Conservation (phyloP, 768 basidiomycete species). For the Leccinum arenicola region DNA sequence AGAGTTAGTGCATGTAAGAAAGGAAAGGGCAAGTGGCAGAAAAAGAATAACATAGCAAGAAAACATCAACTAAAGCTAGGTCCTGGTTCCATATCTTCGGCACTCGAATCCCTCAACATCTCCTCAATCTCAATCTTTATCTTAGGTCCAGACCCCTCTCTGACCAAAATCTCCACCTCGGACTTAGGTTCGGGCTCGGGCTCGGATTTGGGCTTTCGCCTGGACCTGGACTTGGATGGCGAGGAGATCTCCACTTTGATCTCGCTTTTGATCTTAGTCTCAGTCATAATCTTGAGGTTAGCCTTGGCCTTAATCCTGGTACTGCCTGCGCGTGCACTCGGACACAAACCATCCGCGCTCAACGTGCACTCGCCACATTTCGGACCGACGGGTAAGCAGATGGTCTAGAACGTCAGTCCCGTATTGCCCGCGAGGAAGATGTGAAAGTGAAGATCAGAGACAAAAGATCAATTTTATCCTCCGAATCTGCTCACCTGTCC, state of each 20-base stretch:
- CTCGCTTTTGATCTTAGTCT: slow-evolving; percentile 26
- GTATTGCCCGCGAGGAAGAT: not conserved
- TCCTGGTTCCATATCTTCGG: not conserved
- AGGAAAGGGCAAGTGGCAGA: no score
- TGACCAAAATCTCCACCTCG: not conserved
- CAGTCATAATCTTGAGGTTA: slow-evolving; percentile 34
- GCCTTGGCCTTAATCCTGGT: slow-evolving; percentile 16
- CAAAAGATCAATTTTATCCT: not conserved
- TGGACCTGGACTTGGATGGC: not conserved
- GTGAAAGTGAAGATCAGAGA: not conserved
- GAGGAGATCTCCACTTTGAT: not conserved
- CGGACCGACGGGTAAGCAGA: slow-evolving; percentile 66
- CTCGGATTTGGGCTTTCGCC: not conserved
- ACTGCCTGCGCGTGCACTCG: slow-evolving; percentile 48
- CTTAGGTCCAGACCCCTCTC: not conserved
- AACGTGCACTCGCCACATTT: slow-evolving; percentile 64
- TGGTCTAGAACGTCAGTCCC: slow-evolving; percentile 39
- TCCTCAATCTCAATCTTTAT: not conserved
- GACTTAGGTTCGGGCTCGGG: not conserved
- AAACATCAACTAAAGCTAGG: not conserved
- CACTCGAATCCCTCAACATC: not conserved
- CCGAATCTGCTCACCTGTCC: slow-evolving; percentile 56
- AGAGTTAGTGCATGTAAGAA: no score
- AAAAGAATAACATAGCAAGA: no score
- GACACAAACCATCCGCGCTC: slow-evolving; percentile 55